phyloP scores from a whole-genome alignment of 2,329 filamentous ascomycete genomes.

The Cladosporium cucumerinum region DNA sequence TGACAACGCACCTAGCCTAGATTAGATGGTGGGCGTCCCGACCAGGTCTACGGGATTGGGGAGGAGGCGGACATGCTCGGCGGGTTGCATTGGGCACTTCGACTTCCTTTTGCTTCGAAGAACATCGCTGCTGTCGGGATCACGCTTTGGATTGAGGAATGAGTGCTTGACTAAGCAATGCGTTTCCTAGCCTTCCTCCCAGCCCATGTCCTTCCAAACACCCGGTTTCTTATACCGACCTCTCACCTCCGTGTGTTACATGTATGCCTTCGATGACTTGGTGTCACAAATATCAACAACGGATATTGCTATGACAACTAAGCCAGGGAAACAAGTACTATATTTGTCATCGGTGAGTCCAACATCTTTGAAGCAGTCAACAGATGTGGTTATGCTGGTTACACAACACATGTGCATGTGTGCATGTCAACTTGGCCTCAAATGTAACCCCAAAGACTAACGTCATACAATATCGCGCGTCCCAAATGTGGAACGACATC shows the following conservation, averaged over 20 bases:
- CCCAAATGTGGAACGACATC: neutral
- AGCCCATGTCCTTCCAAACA: neutral
- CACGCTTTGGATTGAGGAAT: neutral
- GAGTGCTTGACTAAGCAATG: neutral
- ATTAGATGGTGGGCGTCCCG: neutral
- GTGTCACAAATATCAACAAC: neutral
- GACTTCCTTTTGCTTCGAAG: neutral
- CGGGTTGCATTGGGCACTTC: neutral
- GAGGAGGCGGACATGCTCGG: neutral
- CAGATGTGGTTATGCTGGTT: neutral
- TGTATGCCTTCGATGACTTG: neutral
- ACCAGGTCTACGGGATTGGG: neutral
- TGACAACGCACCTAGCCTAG: neutral
- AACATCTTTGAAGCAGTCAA: neutral
- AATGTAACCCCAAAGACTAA: neutral
- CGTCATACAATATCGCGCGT: neutral
- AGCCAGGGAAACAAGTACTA: neutral
- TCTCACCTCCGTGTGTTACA: neutral
- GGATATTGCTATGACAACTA: no score
- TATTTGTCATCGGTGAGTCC: neutral
- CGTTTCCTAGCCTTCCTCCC: neutral
- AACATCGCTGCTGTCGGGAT: neutral
- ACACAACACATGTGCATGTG: no score
- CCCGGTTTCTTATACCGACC: neutral
- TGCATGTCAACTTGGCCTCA: neutral